Evolutionary conservation across 1,284 basidiomycete genomes (phyloP), one percentile per base, ranked within the genome.

Genomic region (Grifola frondosa): DNA sequence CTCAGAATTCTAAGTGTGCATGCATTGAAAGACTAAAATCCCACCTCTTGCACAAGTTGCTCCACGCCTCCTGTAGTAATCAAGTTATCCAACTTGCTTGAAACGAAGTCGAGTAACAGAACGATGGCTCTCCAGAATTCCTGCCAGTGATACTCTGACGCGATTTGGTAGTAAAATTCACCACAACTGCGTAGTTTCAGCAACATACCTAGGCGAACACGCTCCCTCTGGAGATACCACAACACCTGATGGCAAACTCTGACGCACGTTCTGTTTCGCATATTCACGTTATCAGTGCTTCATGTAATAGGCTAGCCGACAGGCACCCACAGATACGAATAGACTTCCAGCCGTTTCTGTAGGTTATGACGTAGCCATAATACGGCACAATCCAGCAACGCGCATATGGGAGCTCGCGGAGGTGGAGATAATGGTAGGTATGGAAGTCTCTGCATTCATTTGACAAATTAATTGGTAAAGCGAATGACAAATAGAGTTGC

Each of bases 361-460:
- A 86, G 60, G 54, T 83, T 84, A 53, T 86, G 82, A 16, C 80
- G 74, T 20, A 84, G 58, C 79, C 80, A 85, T n/a, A 85, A 64
- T 7, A 81, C 68, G 54, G 78, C 81, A 43, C 77, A 82, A 57
- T 85, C 82, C 16, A 85, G 54, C 15, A 85, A 37, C 3, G 79
- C 74, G 51, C 78, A 78, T 17, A 82, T 50, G 1, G 74, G 70
- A 1, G 77, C 66, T 32, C 73, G 63, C 7, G 68, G 60, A 6
- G 65, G 43, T 2, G 56, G 55, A 4, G 68, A 58, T 6, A 60
- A 42, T 1, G 80, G 71, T 26, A 84, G 62, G n/a, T 67, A 53
- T 6, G 82, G 83, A 16, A 73, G 45, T 48, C 77, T 71, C 78
- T 81, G 29, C 16, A 32, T 11, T 22, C 11, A 31, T 34, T 22